Conservation (phyloP, 352 stramenopile species). For the Phytophthora boehmeriae region DNA sequence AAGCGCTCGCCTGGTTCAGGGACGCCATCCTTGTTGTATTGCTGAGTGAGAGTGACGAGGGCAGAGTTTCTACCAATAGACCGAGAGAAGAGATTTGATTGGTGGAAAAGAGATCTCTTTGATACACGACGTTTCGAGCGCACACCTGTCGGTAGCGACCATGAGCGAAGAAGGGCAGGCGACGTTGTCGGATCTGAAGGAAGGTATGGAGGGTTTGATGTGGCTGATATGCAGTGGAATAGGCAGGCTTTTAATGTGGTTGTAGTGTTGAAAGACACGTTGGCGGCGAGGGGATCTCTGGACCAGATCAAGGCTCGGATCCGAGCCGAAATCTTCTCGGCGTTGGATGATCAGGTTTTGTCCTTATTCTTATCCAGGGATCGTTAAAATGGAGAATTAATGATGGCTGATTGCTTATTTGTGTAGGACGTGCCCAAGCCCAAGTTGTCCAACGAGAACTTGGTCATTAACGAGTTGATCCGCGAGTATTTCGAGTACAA, state of each 20-base stretch:
- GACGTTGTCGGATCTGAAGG: conserved; percentile 67
- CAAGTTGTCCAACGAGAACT: conserved; percentile 91
- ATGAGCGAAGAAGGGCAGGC: conserved; percentile 27
- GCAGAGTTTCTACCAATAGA: not conserved
- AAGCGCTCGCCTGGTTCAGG: conserved; percentile 35
- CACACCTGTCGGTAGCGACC: conserved; percentile 10
- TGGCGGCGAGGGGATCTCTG: conserved; percentile 75
- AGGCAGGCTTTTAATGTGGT: not conserved
- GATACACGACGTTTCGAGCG: conserved; percentile 20
- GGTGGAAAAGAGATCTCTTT: conserved; percentile 10
- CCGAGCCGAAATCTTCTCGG: conserved; percentile 85
- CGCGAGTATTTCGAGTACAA: conserved; percentile 95
- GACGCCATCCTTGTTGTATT: conserved; percentile 18
- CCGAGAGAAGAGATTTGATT: not conserved
- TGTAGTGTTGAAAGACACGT: conserved; percentile 82
- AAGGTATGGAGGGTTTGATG: conserved; percentile 24
- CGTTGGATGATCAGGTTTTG: conserved; percentile 75
- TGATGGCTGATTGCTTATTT: not conserved
- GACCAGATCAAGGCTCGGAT: conserved; percentile 87
- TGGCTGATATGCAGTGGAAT: not conserved
- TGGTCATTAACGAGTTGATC: conserved; percentile 95
- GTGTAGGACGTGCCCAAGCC: conserved; percentile 58
- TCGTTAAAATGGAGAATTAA: not conserved
- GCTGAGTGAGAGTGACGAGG: not conserved
- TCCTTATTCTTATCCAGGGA: no score